Evolutionary conservation across 2,329 filamentous ascomycete species (phyloP), one percentile per base, ranked within the genome.

Genomic region (Esteya vermicola): DNA sequence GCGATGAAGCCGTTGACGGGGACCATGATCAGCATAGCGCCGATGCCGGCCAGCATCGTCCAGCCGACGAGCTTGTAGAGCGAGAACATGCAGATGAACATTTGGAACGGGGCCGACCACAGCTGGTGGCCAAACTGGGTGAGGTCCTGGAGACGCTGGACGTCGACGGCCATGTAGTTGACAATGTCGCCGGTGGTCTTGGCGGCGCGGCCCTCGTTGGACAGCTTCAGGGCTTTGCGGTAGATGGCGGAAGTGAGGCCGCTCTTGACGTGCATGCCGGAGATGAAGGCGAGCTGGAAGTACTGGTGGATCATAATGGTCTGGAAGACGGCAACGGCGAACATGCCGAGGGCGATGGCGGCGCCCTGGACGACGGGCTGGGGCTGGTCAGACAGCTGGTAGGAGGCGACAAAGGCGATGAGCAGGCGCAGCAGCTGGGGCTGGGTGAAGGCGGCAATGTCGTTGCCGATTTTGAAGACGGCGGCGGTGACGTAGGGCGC

Each of bases 101-200:
- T 98, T 59, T 98, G 93, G 60, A 96, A 93, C 3, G 91, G 91
- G 3, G 93, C 89, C 33, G 88, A 95, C 86, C 91, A 95, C 10
- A 93, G 65, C 57, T 96, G 89, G 55, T 93, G 88, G 16, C 85
- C 86, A 56, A 91, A 98, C 54, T 98, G 93, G 3, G 89, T 85
- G 42, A 98, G 66, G 60, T 98, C 91, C 53, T 95, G 84, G 16
- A 98, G 70, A 48, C 93, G 81, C 60, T 98, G 91, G 13, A 89
- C 89, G 56, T 98, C 91, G 9, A 98, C 89, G 34, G 93, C 91
- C 89, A 98, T 98, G 61, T 94, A 91, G 56, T 98, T 98, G 57
- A 98, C 91, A 53, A 98, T 96, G 53, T 98, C 93, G 42, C 91
- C 91, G 0, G 91, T 98, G 1, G 85, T 84, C 62, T 96, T 95